Evolutionary conservation across 2,329 filamentous ascomycete species (phyloP).

Genomic region (Thelonectria olida): DNA sequence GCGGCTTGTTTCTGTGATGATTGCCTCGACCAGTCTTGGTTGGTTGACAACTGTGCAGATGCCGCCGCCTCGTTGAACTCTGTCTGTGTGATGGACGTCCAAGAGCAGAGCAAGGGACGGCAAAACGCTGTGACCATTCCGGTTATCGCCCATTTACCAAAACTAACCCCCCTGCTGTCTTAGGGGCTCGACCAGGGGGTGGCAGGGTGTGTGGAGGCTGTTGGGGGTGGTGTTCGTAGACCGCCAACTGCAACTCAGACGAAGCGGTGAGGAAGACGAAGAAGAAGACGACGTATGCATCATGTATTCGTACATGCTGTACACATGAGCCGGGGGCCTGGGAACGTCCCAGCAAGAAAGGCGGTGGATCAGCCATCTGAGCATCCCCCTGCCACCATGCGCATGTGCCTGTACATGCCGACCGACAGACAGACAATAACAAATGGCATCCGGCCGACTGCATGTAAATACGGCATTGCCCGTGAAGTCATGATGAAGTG

Average conservation of each 20-base stretch:
- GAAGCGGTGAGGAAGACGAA: slow-evolving; percentile 20
- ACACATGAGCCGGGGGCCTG: slow-evolving; percentile 15
- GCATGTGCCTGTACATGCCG: too few relatives aligned
- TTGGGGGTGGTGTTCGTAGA: background rate
- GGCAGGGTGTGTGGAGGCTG: too few relatives aligned
- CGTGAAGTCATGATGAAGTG: too few relatives aligned
- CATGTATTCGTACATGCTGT: too few relatives aligned
- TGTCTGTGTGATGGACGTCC: too few relatives aligned
- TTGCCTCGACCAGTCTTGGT: background rate
- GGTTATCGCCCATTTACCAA: slow-evolving; percentile 3
- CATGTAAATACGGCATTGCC: too few relatives aligned
- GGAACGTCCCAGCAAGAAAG: slow-evolving; percentile 1
- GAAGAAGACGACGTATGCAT: too few relatives aligned
- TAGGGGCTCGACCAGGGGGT: slow-evolving; percentile 10
- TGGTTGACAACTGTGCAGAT: background rate
- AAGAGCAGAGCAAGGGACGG: slow-evolving; percentile 19
- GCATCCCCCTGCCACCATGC: too few relatives aligned
- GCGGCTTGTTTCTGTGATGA: background rate
- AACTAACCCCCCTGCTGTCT: background rate
- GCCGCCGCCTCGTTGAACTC: too few relatives aligned
- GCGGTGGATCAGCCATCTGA: slow-evolving; percentile 6
- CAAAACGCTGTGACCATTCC: slow-evolving; percentile 8
- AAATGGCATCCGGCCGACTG: too few relatives aligned
- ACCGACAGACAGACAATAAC: too few relatives aligned
- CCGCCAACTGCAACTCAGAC: slow-evolving; percentile 1